Evolutionary conservation across 2,329 filamentous ascomycete species (phyloP), one percentile per base, ranked within the genome.

Genomic region (Cercospora berteroae): DNA sequence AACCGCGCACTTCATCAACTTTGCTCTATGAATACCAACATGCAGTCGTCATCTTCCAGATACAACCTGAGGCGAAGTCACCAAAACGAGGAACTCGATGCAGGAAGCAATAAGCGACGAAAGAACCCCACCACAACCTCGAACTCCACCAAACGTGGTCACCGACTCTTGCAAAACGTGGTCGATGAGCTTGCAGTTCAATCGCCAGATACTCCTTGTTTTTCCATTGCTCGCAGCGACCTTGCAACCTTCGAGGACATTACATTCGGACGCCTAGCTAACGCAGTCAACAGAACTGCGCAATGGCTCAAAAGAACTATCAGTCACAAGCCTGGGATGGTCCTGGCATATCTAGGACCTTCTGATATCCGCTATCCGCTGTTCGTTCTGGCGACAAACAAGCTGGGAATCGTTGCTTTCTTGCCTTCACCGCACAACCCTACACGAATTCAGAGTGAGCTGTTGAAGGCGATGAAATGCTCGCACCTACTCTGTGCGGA

Each of bases 321-420:
- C 12, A 10, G 4, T 29, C 16, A 12, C 27, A 10, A 50, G 25
- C n/a, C 25, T n/a, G 33, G 63, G 12, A 65, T 2, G 20, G 23
- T 33, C 12, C 13, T 59, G 16, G 63, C 63, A 18, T 65, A 60
- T 25, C 55, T 65, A 9, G 63, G 63, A 7, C 55, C 63, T 5
- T 59, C 63, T 33, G 63, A 65, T n/a, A 20, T 65, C 13, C 63
- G 63, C 39, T 60, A 65, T 20, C 23, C 36, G 13, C 31, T 58
- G 10, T 31, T 65, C 10, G 27, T 65, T 8, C 39, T 65, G 16
- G 56, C 63, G 10, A 52, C 63, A 29, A 39, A 50, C 31, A 65
- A 52, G 27, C 16, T 60, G 5, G 55, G 29, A 20, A 39, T 25
- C 7, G 63, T 60, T 9, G 48, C 58, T 23, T 65, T 60, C 39